Base-by-base conservation (phyloP, 148 eudicot genomes). In the Vaccinium vitisidaea region DNA sequence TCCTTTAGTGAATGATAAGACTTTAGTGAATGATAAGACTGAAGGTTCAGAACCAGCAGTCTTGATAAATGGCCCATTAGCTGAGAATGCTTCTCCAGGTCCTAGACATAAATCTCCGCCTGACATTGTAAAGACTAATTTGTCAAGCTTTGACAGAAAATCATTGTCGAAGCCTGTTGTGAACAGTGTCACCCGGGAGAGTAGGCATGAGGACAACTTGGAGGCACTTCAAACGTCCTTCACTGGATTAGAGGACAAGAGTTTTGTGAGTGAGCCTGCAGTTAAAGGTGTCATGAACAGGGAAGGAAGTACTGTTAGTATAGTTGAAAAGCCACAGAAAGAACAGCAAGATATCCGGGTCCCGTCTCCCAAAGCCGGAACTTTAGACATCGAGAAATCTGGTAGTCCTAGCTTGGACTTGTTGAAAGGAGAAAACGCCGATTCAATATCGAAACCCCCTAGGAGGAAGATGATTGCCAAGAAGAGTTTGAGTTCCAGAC, bases 401-500 rank as follows among this genome's bases (percentile, higher is more conserved):
- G 80, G 48, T 85, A 85, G 86, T 70, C 81, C 84, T 48, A 78
- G 80, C 30, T 80, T 82, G 80, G 85, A 84, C 53, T 63, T 76
- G 61, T 46, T 83, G 49, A 89, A 82, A 76, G 91, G 54, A 71
- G 87, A 61, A 81, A 80, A 61, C 87, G 85, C 81, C 30, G 86
- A 83, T 23, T 77, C 92, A 65, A 48, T 46, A 77, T 71, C 88
- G 56, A 95, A 89, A 84, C 88, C 91, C 75, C 18, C 85, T 53
- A 89, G 86, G 82, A 94, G 83, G 84, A 93, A 90, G 87, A 78
- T 82, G 85, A 80, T 89, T 84, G 86, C 91, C 56, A 91, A 88
- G 89, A 95, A 92, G 88, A 86, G 87, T 80, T 87, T 92, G 85
- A 98, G 95, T 16, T 85, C 92, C 81, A 91, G 88, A 83, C 84